Percentiles rank a stretch among this genome's conserved stretches.
Conservation (phyloP, 2,329 filamentous ascomycete species). For the Microsporum audouinii region DNA sequence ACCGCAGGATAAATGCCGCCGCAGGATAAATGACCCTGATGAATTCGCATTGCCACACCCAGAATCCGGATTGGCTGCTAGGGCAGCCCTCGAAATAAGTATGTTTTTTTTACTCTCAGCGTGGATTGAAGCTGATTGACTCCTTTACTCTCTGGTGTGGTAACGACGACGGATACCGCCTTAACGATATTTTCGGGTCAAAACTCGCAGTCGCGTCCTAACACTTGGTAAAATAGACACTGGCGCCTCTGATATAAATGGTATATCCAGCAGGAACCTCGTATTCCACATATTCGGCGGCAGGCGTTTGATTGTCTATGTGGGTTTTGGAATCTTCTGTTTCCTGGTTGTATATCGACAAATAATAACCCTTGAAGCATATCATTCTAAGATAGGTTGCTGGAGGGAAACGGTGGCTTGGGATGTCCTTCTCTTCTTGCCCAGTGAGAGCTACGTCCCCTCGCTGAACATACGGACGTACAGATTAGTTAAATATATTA, state of each 20-base stretch:
- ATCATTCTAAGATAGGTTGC: not conserved
- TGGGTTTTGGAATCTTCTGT: not conserved
- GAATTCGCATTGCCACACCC: too few species aligned
- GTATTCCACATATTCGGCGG: not conserved
- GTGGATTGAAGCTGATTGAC: too few species aligned
- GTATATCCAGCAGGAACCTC: slow-evolving; percentile 8
- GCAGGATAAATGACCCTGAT: too few species aligned
- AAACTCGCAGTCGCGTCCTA: not conserved
- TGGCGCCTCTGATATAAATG: slow-evolving; percentile 5
- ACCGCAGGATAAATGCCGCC: too few species aligned
- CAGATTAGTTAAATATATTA: too few species aligned
- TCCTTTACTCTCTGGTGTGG: slow-evolving; percentile 10
- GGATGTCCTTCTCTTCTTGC: slow-evolving; percentile 9
- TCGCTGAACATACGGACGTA: not conserved
- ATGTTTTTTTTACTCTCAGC: too few species aligned
- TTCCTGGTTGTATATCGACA: slow-evolving; percentile 9
- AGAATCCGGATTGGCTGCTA: too few species aligned
- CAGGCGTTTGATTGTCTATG: not conserved
- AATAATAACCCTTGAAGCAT: slow-evolving; percentile 9
- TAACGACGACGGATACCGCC: slow-evolving; percentile 5
- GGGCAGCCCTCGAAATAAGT: too few species aligned
- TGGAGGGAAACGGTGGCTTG: slow-evolving; percentile 7
- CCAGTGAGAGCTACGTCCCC: slow-evolving; percentile 4
- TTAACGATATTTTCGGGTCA: slow-evolving; percentile 5
- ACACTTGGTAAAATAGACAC: slow-evolving; percentile 5